Base-by-base conservation (phyloP, 805 yeast genomes). In the Lipomyces kockii region DNA sequence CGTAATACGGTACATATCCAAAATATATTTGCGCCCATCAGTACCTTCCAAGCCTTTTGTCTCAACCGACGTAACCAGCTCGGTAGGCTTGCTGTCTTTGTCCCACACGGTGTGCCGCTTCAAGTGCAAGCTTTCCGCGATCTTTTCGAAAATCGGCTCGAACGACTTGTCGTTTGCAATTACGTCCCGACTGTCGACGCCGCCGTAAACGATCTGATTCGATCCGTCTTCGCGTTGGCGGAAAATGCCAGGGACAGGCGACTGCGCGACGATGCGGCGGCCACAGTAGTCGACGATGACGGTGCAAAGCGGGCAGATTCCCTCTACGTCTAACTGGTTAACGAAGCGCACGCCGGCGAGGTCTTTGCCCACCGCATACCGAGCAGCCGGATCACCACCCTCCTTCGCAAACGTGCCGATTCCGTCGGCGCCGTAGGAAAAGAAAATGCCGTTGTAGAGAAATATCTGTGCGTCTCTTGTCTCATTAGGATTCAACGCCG, bases 181-280 rank as follows among this genome's bases (percentile, higher is more conserved):
- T 53, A 80, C 78, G 14, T 82, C 79, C 20, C 80, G 81, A 65
- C 85, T 89, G 66, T 90, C 92, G 57, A 89, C 86, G 61, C 82
- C 83, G 63, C 98, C 98, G 75, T 93, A 91, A 9, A 82, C 83
- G 60, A 92, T 90, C 74, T 84, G 86, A 63, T 83, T 83, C 22
- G 75, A 78, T 52, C 79, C 73, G 65, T 82, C 78, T 66, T 73
- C 73, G 39, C 74, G 75, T 67, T 78, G 79, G 63, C 85, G 81
- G 78, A 90, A 88, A 65, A 90, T 86, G 67, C 98, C 98, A 17
- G 99, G 99, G 56, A 94, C 97, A 12, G 97, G 97, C 14, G 97
- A 91, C 81, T 94, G 98, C 77, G 97, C 91, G 51, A 94, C 84
- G 49, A 94, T 82, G 78, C 98, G 86, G 74, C 87, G 89, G 69